A percentile compares a stretch with the other conserved stretches of the same genome.
phyloP scores from a whole-genome alignment of 805 yeast species.

The Hanseniaspora vineae region DNA sequence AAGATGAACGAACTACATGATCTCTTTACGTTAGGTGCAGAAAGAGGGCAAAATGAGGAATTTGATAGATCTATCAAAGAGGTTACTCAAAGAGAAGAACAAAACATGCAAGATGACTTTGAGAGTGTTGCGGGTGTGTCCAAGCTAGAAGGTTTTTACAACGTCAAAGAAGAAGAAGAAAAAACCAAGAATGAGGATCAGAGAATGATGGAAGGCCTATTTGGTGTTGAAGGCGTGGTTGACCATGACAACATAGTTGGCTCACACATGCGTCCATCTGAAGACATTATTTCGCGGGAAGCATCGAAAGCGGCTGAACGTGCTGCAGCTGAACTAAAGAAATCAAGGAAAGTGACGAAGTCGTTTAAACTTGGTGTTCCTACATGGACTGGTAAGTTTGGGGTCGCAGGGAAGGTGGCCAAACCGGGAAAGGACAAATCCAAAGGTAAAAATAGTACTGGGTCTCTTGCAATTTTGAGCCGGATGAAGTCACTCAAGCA shows the following conservation, averaged over 20 bases:
- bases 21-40: slow-evolving; percentile 71
- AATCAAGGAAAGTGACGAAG: slow-evolving; percentile 27
- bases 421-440: neutral
- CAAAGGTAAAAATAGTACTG: neutral
- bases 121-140: slow-evolving; percentile 61
- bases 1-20: slow-evolving; percentile 88
- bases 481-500: too few relatives aligned
- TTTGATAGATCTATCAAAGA: slow-evolving; percentile 24
- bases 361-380: slow-evolving; percentile 58
- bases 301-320: slow-evolving; percentile 45
- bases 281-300: slow-evolving; percentile 37
- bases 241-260: slow-evolving; percentile 70
- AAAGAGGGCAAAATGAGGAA: slow-evolving; percentile 28
- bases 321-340: slow-evolving; percentile 43
- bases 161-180: slow-evolving; percentile 32
- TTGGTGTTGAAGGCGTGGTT: slow-evolving; percentile 55
- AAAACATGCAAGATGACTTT: slow-evolving; percentile 43
- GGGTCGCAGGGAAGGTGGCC: slow-evolving; percentile 53
- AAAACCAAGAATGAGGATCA: slow-evolving; percentile 36
- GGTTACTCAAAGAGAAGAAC: slow-evolving; percentile 45
- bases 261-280: slow-evolving; percentile 25
- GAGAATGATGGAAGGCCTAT: slow-evolving; percentile 60
- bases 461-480: neutral
- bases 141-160: slow-evolving; percentile 50
- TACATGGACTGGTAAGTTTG: slow-evolving; percentile 93